These are phyloP conservation scores for Mortierella hygrophila DNA, from an alignment of 192 early-diverging fungal genomes.

Conservation along the genomic window DNA sequence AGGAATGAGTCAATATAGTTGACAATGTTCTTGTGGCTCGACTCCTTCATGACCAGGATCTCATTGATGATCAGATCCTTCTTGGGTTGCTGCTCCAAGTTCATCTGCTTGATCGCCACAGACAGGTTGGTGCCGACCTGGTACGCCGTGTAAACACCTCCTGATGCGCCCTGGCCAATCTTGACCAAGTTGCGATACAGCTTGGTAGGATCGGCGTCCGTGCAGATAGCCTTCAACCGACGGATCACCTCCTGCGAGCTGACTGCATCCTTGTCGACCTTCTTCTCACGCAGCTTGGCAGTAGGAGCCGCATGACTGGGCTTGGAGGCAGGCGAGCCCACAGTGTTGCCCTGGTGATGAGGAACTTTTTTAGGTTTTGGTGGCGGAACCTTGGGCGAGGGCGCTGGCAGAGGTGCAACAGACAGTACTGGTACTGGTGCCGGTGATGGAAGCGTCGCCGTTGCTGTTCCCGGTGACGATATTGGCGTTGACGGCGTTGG, in stretches of 20 bases:
- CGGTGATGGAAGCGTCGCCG: slow-evolving; percentile 13
- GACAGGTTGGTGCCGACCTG: slow-evolving; percentile 72
- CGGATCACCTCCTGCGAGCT: slow-evolving; percentile 84
- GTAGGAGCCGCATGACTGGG: background rate
- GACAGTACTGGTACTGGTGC: slow-evolving; percentile 25
- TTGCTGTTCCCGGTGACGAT: background rate
- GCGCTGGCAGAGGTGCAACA: slow-evolving; percentile 29
- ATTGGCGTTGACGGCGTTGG: slow-evolving; percentile 13
- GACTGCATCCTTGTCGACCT: slow-evolving; percentile 64
- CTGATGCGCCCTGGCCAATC: slow-evolving; percentile 95
- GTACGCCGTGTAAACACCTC: slow-evolving; percentile 91
- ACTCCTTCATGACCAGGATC: slow-evolving; percentile 89
- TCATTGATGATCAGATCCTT: slow-evolving; percentile 98
- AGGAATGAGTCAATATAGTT: slow-evolving; percentile 87
- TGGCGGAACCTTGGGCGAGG: slow-evolving; percentile 43
- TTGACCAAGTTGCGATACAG: slow-evolving; percentile 89
- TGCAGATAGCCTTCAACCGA: slow-evolving; percentile 86
- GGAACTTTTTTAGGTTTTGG: slow-evolving; percentile 51
- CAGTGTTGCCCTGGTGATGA: slow-evolving; percentile 37
- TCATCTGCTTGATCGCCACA: slow-evolving; percentile 98
- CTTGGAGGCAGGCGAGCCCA: background rate
- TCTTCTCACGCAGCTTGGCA: slow-evolving; percentile 55
- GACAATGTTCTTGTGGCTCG: slow-evolving; percentile 85
- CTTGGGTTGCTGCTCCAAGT: slow-evolving; percentile 94
- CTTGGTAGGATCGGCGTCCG: slow-evolving; percentile 86